Conservation (phyloP, 495 filamentous ascomycete genomes). For the Penicillium egyptiacum region DNA sequence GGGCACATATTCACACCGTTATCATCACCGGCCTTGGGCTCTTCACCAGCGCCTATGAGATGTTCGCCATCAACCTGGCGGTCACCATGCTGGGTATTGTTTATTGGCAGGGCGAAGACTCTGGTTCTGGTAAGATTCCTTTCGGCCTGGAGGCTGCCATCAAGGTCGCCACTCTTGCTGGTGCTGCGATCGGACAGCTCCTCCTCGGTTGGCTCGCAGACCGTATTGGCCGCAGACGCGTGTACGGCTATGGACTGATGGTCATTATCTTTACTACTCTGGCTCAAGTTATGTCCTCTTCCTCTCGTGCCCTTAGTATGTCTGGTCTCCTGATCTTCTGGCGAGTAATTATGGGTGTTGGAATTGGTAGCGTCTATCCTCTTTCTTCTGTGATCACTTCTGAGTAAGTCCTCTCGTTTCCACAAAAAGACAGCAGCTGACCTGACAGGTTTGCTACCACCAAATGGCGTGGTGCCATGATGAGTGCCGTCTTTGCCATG, state of each 20-base stretch:
- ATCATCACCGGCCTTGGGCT: constrained; percentile 82
- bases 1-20: constrained; percentile 73
- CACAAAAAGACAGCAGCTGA: too few species aligned
- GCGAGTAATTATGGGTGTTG: constrained; percentile 81
- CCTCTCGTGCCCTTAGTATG: constrained; percentile 67
- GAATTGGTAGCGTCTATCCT: constrained; percentile 86
- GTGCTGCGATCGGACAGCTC: constrained; percentile 83
- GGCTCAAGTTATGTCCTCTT: constrained; percentile 69
- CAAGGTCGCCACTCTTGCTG: constrained; percentile 84
- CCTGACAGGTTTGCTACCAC: constrained; percentile 68
- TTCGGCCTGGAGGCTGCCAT: constrained; percentile 73
- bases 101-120: constrained; percentile 58
- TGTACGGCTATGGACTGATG: constrained; percentile 88
- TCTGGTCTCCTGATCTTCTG: constrained; percentile 83
- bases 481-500: constrained; percentile 84
- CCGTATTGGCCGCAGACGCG: constrained; percentile 72
- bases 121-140: constrained; percentile 56
- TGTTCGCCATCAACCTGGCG: constrained; percentile 75
- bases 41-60: constrained; percentile 78
- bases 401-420: constrained; percentile 51
- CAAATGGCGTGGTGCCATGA: constrained; percentile 85
- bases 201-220: constrained; percentile 81
- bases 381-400: constrained; percentile 82
- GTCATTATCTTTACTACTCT: constrained; percentile 84
- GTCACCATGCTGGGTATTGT: constrained; percentile 72